Evolutionary conservation across 768 basidiomycete genomes (phyloP), one percentile per base, ranked within the genome.

Genomic region (Asterophora lycoperdoides): DNA sequence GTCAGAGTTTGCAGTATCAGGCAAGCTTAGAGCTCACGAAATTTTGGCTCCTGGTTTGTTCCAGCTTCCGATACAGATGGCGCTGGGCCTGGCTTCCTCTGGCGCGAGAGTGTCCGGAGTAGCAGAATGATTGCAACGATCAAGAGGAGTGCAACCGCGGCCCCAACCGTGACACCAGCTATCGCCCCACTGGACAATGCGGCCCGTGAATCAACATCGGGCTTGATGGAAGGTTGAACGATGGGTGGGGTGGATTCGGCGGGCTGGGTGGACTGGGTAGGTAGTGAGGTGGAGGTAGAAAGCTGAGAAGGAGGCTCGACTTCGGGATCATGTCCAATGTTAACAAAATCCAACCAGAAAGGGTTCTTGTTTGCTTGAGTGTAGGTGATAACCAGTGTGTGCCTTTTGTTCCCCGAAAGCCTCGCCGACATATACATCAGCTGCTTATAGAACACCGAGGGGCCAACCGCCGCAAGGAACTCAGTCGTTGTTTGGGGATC

Each of bases 311-410:
- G 3, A 37, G 36, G 17, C 36, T 37, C 15, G 6, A 18, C 10
- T n/a, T 37, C 17, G 10, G 15, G 15, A 14, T 37, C 36, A 37
- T 17, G 36, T 18, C n/a, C 15, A 5, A 37, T 18, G 15, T 33
- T 17, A 35, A 48, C 34, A 26, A 40, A 53, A 33, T 53, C 52
- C 11, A 53, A 37, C 46, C 43, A 53, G 8, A 53, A 19, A 8
- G 42, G 23, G 36, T 45, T 46, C 35, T 45, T 48, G 26, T 20
- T 38, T 9, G 42, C 30, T 32, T 18, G 32, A 13, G 18, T 41
- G 39, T 49, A 49, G 26, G 42, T 29, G 18, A 48, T 36, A 6
- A 45, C 26, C 13, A 53, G 39, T 0, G 32, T 45, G n/a, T 53
- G 52, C 20, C 29, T 32, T 5, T 43, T 30, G 5, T 44, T 37